Base-by-base conservation (phyloP, 108 stramenopile species). In the Stephanodiscus triporus region DNA sequence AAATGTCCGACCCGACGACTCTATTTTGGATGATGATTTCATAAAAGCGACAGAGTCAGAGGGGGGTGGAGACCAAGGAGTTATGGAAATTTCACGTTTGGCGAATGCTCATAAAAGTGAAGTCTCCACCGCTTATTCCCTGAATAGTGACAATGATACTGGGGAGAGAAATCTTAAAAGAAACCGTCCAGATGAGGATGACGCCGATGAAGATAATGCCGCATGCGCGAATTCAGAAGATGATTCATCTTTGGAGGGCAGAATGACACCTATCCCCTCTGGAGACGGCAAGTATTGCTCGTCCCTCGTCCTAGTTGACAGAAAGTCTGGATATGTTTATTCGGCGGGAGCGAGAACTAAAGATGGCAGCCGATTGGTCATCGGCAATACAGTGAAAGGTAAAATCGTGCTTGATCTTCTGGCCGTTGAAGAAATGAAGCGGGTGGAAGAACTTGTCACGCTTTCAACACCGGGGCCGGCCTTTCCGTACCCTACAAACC, bases 401-500 rank as follows among this genome's bases (percentile, higher is more conserved):
- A 53, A 67, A 16, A 50, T 74, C 38, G 34, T 50, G 69, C 63
- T 77, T 55, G 55, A 61, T 60, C 20, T 36, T 45, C 38, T 66
- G 26, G 68, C 63, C 6, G 63, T 43, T 34, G 50, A 62, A 72
- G 10, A 40, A 27, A 80, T 70, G 69, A 56, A 63, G 30, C 23
- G 40, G 53, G 67, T 67, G 56, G 55, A 63, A 13, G 36, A 38
- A 19, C 36, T n/a, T 51, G 49, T 34, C 14, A 37, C 34, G 36
- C 32, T 54, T 26, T 34, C 58, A 57, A 38, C 9, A 67, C 16
- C 50, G 24, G 63, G 32, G 9, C 66, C 49, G 48, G 29, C 60
- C 47, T 95, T 95, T 81, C 92, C 94, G 8, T 95, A 84, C 77
- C 75, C 81, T n/a, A 84, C 81, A 6, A 91, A 95, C 72, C 63